These are phyloP conservation scores for Colletotrichum lentis DNA, from an alignment of 2,329 filamentous ascomycete species.

Conservation along the genomic window DNA sequence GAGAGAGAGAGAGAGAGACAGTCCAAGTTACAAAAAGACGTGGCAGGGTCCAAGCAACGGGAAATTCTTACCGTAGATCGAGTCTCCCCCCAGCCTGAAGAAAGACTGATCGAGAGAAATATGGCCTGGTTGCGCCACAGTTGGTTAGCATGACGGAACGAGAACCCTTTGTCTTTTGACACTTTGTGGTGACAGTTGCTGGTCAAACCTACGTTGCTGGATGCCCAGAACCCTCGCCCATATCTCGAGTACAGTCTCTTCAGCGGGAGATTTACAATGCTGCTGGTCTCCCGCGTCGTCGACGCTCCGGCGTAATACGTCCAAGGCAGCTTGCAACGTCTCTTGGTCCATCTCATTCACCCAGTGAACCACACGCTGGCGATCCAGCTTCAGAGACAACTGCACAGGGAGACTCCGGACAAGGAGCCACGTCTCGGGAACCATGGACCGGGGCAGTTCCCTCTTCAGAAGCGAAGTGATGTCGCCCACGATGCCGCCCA, in stretches of 20 bases:
- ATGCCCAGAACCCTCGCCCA: constrained; percentile 51
- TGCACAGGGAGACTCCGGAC: constrained; percentile 38
- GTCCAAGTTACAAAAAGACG: not conserved
- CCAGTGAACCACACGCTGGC: constrained; percentile 16
- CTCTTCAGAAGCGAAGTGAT: not conserved
- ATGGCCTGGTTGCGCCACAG: constrained; percentile 28
- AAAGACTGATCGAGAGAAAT: constrained; percentile 65
- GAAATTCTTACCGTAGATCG: constrained; percentile 25
- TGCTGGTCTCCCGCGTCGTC: not conserved
- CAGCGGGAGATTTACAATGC: constrained; percentile 3
- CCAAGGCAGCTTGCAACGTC: not conserved
- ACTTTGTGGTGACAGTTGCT: fast-evolving
- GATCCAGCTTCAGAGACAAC: constrained; percentile 39
- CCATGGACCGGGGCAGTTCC: constrained; percentile 40
- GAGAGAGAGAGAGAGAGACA: not conserved
- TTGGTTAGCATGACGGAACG: no score
- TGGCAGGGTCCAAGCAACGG: no score
- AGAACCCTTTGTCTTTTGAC: no score
- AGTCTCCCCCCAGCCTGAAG: constrained; percentile 67
- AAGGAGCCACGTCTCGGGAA: constrained; percentile 38
- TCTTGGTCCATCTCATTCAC: constrained; percentile 9
- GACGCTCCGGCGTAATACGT: not conserved
- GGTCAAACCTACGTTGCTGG: constrained; percentile 41
- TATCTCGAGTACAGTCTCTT: constrained; percentile 31
- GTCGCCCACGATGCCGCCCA: not conserved